These are phyloP conservation scores for Hypocreales sp. DNA, from an alignment of 2,329 filamentous ascomycete species.

Conservation along the genomic window DNA sequence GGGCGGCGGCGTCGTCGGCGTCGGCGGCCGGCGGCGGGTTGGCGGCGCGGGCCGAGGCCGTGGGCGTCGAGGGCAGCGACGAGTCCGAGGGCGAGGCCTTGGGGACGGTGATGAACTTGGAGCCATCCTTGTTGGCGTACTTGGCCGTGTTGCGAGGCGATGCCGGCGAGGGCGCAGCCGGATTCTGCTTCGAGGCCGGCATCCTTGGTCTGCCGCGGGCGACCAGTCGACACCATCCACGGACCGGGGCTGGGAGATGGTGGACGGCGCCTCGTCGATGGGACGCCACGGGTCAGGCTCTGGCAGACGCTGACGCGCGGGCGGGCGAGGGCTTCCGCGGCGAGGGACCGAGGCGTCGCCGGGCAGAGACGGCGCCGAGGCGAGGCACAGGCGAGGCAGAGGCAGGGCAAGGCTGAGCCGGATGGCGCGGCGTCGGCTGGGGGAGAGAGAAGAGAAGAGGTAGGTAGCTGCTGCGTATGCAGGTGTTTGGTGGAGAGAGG, in stretches of 20 bases:
- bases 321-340: too few relatives aligned
- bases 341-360: neutral
- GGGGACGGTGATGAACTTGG: constrained; percentile 52
- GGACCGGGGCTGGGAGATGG: constrained; percentile 4
- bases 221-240: constrained; percentile 22
- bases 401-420: neutral
- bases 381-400: neutral
- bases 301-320: neutral
- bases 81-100: constrained; percentile 37
- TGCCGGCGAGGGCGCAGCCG: constrained; percentile 30
- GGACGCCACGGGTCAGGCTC: constrained; percentile 1
- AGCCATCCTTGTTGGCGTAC: constrained; percentile 53
- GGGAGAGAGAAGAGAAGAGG: neutral
- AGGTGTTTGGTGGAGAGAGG: constrained; percentile 6
- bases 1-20: constrained; percentile 11
- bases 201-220: constrained; percentile 22
- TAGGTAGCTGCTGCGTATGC: too few relatives aligned
- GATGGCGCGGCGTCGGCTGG: neutral
- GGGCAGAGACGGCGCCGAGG: neutral
- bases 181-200: constrained; percentile 37
- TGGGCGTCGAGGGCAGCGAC: constrained; percentile 36
- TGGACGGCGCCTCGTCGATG: neutral
- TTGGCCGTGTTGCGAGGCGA: constrained; percentile 41
- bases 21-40: constrained; percentile 11
- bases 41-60: constrained; percentile 20